phyloP scores from a whole-genome alignment of 2,329 filamentous ascomycete genomes.

The Aspergillus candidus region DNA sequence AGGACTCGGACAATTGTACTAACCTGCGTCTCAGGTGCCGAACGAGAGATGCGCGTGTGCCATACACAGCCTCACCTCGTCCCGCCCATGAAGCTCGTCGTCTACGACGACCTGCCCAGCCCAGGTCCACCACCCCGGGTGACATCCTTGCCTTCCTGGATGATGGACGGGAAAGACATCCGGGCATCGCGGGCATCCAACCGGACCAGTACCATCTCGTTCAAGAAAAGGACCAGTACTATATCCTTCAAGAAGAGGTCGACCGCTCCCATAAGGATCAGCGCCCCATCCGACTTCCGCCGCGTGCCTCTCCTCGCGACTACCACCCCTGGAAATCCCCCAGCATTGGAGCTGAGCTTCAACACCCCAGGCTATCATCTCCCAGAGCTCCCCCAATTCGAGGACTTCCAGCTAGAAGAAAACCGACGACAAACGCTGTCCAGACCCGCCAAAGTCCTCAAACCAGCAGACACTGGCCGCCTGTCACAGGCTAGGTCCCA shows the following conservation, averaged over 20 bases:
- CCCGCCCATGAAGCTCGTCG: slow-evolving; percentile 41
- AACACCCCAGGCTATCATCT: slow-evolving; percentile 39
- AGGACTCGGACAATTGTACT: too few species aligned
- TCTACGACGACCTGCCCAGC: slow-evolving; percentile 37
- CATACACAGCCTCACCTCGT: slow-evolving; percentile 43
- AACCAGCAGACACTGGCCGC: slow-evolving; percentile 14
- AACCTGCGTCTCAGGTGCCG: slow-evolving; percentile 24
- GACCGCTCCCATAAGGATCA: slow-evolving; percentile 31
- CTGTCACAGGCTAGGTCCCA: slow-evolving; percentile 15
- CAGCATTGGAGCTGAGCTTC: slow-evolving; percentile 44
- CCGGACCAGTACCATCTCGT: slow-evolving; percentile 34
- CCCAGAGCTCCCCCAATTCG: slow-evolving; percentile 42
- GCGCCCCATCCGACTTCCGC: slow-evolving; percentile 40
- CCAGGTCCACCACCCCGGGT: slow-evolving; percentile 25
- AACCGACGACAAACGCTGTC: slow-evolving; percentile 18
- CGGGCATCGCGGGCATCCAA: slow-evolving; percentile 33
- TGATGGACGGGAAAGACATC: slow-evolving; percentile 33
- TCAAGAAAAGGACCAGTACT: slow-evolving; percentile 26
- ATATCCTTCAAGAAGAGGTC: slow-evolving; percentile 32
- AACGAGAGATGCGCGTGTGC: slow-evolving; percentile 41
- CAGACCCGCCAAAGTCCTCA: slow-evolving; percentile 31
- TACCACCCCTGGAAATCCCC: slow-evolving; percentile 22
- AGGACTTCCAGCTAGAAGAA: slow-evolving; percentile 31
- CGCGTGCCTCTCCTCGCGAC: slow-evolving; percentile 25
- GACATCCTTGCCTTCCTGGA: slow-evolving; percentile 36